Percentiles rank a stretch among this genome's conserved stretches.
Conservation (phyloP, 176 grass and related monocot genomes). For the Zea luxurians region DNA sequence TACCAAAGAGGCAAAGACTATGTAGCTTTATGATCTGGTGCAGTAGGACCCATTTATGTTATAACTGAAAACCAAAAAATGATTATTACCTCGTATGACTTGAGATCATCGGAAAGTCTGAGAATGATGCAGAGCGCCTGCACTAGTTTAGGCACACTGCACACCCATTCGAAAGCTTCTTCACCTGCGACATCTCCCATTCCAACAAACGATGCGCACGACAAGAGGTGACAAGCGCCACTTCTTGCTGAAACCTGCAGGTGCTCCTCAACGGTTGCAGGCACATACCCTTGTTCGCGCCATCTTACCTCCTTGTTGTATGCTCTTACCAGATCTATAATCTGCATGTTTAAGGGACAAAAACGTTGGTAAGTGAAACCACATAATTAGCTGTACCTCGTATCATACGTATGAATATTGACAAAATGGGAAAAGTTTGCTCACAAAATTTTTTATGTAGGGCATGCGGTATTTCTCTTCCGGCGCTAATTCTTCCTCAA, state of each 20-base stretch:
- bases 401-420: neutral
- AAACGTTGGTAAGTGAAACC: neutral
- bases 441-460: neutral
- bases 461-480: neutral
- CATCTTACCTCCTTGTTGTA: conserved; percentile 1
- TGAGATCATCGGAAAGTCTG: neutral
- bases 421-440: neutral
- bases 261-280: neutral
- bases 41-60: neutral
- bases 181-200: neutral
- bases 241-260: neutral
- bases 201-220: neutral
- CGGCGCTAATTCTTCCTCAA: neutral
- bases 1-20: neutral
- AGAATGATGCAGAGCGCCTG: conserved; percentile 6
- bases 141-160: neutral
- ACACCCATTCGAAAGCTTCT: conserved; percentile 7
- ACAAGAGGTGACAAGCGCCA: conserved; percentile 12
- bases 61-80: neutral
- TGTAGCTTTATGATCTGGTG: neutral
- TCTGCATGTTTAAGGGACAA: neutral
- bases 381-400: neutral
- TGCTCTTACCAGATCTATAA: neutral
- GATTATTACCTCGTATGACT: conserved; percentile 5
- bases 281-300: neutral